Conservation (phyloP, 306 rosid species). For the Argentina anserina region DNA sequence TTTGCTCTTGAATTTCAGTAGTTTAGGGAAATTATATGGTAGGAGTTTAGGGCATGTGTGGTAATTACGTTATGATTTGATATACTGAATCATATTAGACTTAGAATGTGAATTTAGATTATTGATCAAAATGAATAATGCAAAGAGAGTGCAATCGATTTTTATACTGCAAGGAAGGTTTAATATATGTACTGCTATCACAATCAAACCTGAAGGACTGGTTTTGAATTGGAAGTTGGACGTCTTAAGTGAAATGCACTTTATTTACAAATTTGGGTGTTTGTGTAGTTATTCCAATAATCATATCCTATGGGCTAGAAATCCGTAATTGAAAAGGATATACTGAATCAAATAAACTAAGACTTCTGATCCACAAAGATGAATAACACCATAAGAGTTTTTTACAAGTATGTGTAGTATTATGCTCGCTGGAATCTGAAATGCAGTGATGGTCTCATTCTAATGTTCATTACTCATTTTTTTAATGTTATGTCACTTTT, state of each 20-base stretch:
- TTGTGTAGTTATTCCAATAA: background rate
- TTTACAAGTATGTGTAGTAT: background rate
- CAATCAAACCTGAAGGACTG: background rate
- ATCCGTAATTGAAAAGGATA: background rate
- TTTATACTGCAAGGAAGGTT: background rate
- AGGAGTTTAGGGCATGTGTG: background rate
- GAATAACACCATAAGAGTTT: background rate
- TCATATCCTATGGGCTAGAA: background rate
- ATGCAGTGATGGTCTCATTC: background rate
- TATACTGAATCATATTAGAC: background rate
- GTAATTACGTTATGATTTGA: background rate
- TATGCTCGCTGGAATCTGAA: background rate
- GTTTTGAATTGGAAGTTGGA: background rate
- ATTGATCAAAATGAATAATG: background rate
- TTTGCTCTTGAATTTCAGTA: too few species aligned
- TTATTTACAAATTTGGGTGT: background rate
- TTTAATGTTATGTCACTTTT: constrained; percentile 1
- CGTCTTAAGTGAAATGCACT: background rate
- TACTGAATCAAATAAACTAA: background rate
- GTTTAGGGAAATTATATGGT: background rate
- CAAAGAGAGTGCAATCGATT: background rate
- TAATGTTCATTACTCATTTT: background rate
- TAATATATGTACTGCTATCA: background rate
- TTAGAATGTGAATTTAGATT: background rate
- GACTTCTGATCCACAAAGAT: background rate